Evolutionary conservation across 768 basidiomycete genomes (phyloP), one percentile per base, ranked within the genome.

Genomic region (Rhodotorula kratochvilovae): DNA sequence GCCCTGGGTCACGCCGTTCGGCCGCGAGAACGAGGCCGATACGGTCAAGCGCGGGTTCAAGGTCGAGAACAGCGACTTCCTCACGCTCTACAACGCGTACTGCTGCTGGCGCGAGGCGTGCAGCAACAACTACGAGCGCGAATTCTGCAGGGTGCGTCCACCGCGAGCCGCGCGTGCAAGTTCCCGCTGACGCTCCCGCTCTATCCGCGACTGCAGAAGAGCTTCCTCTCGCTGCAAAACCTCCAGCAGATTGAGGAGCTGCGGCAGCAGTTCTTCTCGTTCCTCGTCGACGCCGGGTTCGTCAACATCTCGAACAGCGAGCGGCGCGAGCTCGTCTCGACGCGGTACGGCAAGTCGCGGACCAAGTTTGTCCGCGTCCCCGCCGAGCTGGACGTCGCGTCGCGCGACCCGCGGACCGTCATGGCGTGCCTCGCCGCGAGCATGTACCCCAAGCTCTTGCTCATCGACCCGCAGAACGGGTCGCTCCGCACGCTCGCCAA

Each of bases 241-340:
- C 82, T 99, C 61, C 88, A 92, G 81, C 92, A 96, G 81, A 95
- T 99, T 42, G 95, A 98, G 80, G 95, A 97, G 78, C 84, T 97
- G 46, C 87, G 94, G 39, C 92, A 93, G 77, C 95, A 99, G 79
- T 86, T 91, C 72, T 82, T 92, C 65, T 87, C 88, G 84, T 93
- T 95, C 81, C 81, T 98, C 56, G 85, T 95, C 21, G 95, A 98
- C 79, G 90, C 92, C 10, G 85, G 85, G 0, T 92, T 97, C 78
- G 87, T 97, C 64, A 83, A 83, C 64, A 88, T 87, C 21, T 87
- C 90, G 66, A 81, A 82, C 50, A 81, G 82, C 25, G 85, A 92
- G 75, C 81, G 89, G 43, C 85, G 83, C 45, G 90, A 91, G 73
- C 84, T 97, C 81, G 88, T 53, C 85, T 83, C 55, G 90, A 63